Conservation (phyloP, 305 asterid genomes). For the Fraxinus velutina region DNA sequence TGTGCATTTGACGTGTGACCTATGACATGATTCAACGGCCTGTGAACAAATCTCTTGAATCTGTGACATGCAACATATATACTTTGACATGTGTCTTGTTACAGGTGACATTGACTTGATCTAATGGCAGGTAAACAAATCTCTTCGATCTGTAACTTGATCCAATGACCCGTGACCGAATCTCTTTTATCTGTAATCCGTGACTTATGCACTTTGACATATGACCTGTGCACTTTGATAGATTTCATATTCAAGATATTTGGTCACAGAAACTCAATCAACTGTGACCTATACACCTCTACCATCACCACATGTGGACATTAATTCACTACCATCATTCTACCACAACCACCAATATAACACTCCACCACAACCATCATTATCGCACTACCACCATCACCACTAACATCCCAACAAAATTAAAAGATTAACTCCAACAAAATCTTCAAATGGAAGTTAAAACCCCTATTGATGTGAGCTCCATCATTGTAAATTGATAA, state of each 20-base stretch:
- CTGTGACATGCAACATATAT: neutral
- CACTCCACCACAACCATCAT: no score
- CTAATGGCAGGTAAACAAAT: neutral
- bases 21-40: neutral
- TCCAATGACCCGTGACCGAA: neutral
- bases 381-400: neutral
- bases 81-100: neutral
- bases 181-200: neutral
- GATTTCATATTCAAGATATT: neutral
- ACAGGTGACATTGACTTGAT: neutral
- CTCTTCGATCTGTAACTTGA: neutral
- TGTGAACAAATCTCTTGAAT: neutral
- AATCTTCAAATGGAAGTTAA: neutral
- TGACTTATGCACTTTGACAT: no score
- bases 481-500: neutral
- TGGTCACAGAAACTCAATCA: neutral
- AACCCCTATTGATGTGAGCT: neutral
- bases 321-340: no score
- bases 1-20: neutral
- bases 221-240: neutral
- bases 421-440: slow-evolving; percentile 5
- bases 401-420: neutral
- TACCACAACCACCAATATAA: no score
- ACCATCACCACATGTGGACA: neutral
- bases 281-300: neutral